These are phyloP conservation scores for Emericellopsis atlantica DNA, from an alignment of 2,329 filamentous ascomycete species.

Conservation along the genomic window DNA sequence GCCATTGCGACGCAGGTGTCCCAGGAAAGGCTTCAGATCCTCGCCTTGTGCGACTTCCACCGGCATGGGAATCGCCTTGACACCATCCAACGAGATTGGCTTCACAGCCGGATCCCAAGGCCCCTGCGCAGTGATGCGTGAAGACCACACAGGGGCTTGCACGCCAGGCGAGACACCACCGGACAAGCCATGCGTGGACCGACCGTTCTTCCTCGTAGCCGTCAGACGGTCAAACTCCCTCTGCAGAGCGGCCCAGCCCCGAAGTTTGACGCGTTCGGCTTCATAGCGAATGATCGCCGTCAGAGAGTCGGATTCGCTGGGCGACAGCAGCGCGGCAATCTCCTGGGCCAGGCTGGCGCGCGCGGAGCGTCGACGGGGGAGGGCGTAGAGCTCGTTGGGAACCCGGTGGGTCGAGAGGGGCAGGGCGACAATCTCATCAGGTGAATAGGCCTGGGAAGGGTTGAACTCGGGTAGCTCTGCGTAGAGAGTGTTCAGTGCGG, in stretches of 20 bases:
- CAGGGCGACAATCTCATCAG: constrained; percentile 20
- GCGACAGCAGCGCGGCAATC: constrained; percentile 19
- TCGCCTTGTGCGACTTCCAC: constrained; percentile 15
- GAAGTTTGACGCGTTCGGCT: constrained; percentile 20
- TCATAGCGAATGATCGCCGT: constrained; percentile 24
- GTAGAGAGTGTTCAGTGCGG: constrained; percentile 14
- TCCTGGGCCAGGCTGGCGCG: constrained; percentile 15
- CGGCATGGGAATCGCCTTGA: constrained; percentile 19
- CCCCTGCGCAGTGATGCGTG: constrained; percentile 19
- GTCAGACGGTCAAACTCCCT: constrained; percentile 19
- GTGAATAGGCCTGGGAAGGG: constrained; percentile 15
- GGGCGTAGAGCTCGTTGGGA: constrained; percentile 15
- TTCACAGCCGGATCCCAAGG: constrained; percentile 16
- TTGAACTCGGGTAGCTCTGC: constrained; percentile 13
- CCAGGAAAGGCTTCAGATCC: constrained; percentile 20
- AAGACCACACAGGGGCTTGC: constrained; percentile 17
- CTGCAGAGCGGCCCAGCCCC: constrained; percentile 21
- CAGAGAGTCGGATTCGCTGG: constrained; percentile 18
- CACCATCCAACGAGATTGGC: constrained; percentile 17
- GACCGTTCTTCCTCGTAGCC: constrained; percentile 18
- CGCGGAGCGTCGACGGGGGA: constrained; percentile 21
- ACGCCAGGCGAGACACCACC: constrained; percentile 18
- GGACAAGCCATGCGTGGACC: constrained; percentile 11
- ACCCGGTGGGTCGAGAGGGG: constrained; percentile 16
- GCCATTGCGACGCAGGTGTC: constrained; percentile 16